Evolutionary conservation across 106 monocot genomes (phyloP), one percentile per base, ranked within the genome.

Genomic region (Phalaenopsis equestris): DNA sequence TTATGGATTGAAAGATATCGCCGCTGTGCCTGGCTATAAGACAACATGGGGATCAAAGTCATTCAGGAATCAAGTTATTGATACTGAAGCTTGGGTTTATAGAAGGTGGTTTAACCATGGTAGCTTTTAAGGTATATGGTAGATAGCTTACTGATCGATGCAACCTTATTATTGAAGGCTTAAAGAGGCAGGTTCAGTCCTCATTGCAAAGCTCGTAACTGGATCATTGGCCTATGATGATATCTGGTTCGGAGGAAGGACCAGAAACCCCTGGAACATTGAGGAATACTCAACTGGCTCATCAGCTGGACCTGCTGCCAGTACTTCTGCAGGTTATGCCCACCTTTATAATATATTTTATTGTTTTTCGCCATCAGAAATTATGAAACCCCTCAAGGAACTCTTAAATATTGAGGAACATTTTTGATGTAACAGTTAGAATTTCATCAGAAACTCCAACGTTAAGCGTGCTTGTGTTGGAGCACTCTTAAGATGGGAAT

Each of bases 211-310:
- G 80, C 90, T 94, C 73, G 96, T 90, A 37, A 73, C 96, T 41
- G 96, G 96, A 58, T 97, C 96, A 30, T 83, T 97, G n/a, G 96
- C 96, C 79, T 97, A 97, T 85, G 96, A 97, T 87, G 93, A 93
- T 75, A 97, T 97, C 23, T 97, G 96, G 96, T 97, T 94, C 84
- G 94, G 92, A 1, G 96, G 96, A 43, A 97, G 93, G 81, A 97
- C 96, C 0, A 55, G 94, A 81, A 97, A 97, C 77, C 96, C 96
- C n/a, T 97, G 96, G 93, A 97, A 97, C 61, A 82, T 97, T 73
- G 80, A 86, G 45, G 94, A 94, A 72, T 94, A 89, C 77, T 92
- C 93, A 19, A 97, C 96, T 75, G 96, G 96, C 61, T 97, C 96
- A 45, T 97, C 96, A n/a, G 91, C 96, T 21, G 96, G 96, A 47